Base-by-base conservation (phyloP, 2,329 filamentous ascomycete species). In the Alternaria triticimaculans region DNA sequence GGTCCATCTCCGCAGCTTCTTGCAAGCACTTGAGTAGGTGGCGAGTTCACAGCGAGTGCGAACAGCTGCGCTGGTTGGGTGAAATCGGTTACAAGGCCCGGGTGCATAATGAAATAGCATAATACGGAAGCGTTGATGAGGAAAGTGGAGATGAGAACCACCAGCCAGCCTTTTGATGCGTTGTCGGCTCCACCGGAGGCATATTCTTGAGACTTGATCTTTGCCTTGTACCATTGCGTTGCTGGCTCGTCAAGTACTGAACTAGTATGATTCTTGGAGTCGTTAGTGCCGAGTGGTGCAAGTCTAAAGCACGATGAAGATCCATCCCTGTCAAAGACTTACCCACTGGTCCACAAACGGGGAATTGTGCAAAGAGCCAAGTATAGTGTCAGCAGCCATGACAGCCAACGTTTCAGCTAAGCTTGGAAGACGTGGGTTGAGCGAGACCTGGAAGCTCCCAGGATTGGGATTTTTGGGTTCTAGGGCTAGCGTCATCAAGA, bases 161-260 rank as follows among this genome's bases (percentile, higher is more conserved):
- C 60, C 72, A 92, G 90, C 78, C 94, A 94, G 1, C 88, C 80
- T 5, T 80, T 84, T 62, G 94, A 89, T 86, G 89, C 92, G 0
- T 65, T 41, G 44, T 85, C 80, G 0, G 83, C 84, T 49, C 90
- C 87, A 3, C 90, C 88, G 0, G 89, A 92, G 0, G 89, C 87
- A 79, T 93, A 96, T 68, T 92, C 83, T 64, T 92, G 88, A 6
- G 86, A 87, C 46, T 84, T 84, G 3, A 94, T 74, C 0, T 85
- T 84, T 2, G 89, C 90, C 41, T 87, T 86, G 82, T 94, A 94
- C 8, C 75, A 63, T 71, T 91, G 85, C 1, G 84, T 82, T 8
- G 84, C 3, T 43, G 37, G 37, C 2, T 43, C 7, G 8, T 21
- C 43, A 21, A 45, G 43, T 12, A 23, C 12, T 21, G 43, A 4